Percentiles rank a stretch among this genome's conserved stretches.
Evolutionary conservation across 495 filamentous ascomycete genomes (phyloP).

Genomic region (Trichocladium uniseriatum): DNA sequence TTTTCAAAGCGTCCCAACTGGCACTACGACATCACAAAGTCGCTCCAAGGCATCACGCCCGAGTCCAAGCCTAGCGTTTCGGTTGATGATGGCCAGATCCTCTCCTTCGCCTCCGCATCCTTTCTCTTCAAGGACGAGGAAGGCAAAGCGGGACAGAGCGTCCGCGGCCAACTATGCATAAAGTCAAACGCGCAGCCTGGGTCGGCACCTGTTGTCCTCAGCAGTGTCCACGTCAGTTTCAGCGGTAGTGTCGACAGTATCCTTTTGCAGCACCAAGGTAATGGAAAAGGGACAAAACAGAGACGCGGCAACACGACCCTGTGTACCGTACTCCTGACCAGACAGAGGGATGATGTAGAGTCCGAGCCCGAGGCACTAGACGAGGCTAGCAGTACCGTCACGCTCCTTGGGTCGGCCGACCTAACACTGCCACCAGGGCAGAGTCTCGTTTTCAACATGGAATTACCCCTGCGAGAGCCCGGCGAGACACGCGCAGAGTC

Average conservation of each 20-base stretch:
- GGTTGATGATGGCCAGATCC: constrained; percentile 55
- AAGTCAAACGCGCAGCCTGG: constrained; percentile 55
- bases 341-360: constrained; percentile 14
- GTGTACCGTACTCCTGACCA: constrained; percentile 8
- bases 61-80: constrained; percentile 54
- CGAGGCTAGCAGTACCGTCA: constrained; percentile 14
- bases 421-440: constrained; percentile 60
- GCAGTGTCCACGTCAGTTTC: constrained; percentile 55
- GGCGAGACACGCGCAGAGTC: constrained; percentile 61
- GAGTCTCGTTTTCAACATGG: constrained; percentile 61
- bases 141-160: constrained; percentile 74
- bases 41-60: constrained; percentile 48
- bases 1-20: constrained; percentile 53
- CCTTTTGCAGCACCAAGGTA: constrained; percentile 30
- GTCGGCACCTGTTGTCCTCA: constrained; percentile 56
- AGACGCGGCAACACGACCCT: constrained; percentile 9
- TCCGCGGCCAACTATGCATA: constrained; percentile 63
- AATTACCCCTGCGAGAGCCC: constrained; percentile 67
- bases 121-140: constrained; percentile 66
- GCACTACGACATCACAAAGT: constrained; percentile 66
- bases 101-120: constrained; percentile 60
- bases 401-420: constrained; percentile 49
- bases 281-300: neutral
- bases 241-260: constrained; percentile 60
- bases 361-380: constrained; percentile 20